These are phyloP conservation scores for Telopea speciosissima DNA, from an alignment of 177 flowering plant genomes.

Conservation along the genomic window DNA sequence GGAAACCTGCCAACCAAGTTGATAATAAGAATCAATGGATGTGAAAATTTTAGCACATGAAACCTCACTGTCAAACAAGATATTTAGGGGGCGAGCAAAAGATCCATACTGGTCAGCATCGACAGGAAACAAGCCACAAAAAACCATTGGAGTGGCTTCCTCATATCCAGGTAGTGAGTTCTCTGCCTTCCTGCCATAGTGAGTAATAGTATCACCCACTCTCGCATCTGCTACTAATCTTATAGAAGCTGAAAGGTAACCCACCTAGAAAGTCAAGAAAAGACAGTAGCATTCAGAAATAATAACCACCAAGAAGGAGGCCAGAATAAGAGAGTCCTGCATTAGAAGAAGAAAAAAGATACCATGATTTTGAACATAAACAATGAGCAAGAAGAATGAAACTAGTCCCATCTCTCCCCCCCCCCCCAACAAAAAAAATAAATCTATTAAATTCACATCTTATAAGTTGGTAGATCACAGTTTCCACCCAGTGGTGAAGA, in stretches of 20 bases:
- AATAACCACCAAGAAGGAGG: neutral
- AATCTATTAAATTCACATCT: neutral
- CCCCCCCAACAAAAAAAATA: no score
- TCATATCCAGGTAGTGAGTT: constrained; percentile 87
- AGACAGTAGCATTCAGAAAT: neutral
- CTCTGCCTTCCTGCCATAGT: constrained; percentile 58
- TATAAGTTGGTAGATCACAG: neutral
- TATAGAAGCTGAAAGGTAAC: constrained; percentile 93
- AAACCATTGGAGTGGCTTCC: constrained; percentile 98
- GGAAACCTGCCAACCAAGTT: constrained; percentile 49
- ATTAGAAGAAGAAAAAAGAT: constrained; percentile 1
- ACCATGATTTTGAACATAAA: neutral
- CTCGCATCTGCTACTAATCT: constrained; percentile 97
- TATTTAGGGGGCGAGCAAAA: constrained; percentile 9
- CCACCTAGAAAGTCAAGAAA: constrained; percentile 56
- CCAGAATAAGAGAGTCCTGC: neutral
- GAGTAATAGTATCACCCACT: constrained; percentile 95
- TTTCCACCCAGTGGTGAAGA: no score
- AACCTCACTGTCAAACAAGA: neutral
- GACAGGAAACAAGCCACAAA: constrained; percentile 95
- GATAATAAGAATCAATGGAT: neutral
- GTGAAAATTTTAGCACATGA: neutral
- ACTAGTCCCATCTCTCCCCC: no score
- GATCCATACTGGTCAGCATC: constrained; percentile 85
- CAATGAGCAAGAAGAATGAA: neutral